Evolutionary conservation across 1,284 basidiomycete species (phyloP).

Genomic region (Boletus sp.): DNA sequence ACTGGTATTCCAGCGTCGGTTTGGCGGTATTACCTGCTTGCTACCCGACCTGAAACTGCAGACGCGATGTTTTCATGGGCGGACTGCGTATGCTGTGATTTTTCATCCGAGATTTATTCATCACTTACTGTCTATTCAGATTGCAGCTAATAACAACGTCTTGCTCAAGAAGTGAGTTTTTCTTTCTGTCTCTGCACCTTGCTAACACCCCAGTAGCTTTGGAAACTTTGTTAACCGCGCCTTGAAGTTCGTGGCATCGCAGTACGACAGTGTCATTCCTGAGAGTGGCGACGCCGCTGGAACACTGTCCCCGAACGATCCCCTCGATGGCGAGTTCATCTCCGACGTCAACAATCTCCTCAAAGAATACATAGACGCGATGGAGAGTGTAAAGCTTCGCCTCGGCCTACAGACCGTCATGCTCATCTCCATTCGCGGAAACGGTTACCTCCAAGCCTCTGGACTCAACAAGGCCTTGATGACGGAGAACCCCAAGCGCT

Average conservation of each 20-base stretch:
- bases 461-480: slow-evolving; percentile 91
- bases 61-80: slow-evolving; percentile 98
- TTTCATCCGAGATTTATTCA: neutral
- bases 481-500: slow-evolving; percentile 75
- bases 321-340: slow-evolving; percentile 75
- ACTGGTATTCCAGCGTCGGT: slow-evolving; percentile 92
- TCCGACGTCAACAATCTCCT: slow-evolving; percentile 78
- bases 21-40: slow-evolving; percentile 96
- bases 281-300: slow-evolving; percentile 70
- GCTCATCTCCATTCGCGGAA: slow-evolving; percentile 89
- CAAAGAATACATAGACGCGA: slow-evolving; percentile 78
- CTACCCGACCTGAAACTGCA: slow-evolving; percentile 89
- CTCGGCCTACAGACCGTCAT: slow-evolving; percentile 86
- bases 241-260: slow-evolving; percentile 88
- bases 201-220: slow-evolving; percentile 50
- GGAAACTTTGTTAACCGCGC: slow-evolving; percentile 98
- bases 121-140: slow-evolving; percentile 38
- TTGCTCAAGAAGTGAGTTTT: slow-evolving; percentile 82
- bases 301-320: slow-evolving; percentile 63
- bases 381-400: slow-evolving; percentile 92
- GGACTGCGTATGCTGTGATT: slow-evolving; percentile 64
- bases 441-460: slow-evolving; percentile 89
- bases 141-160: slow-evolving; percentile 91
- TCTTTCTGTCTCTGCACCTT: neutral
- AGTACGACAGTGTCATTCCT: slow-evolving; percentile 80